Evolutionary conservation across 306 rosid species (phyloP), one percentile per base, ranked within the genome.

Genomic region (Albizia julibrissin): DNA sequence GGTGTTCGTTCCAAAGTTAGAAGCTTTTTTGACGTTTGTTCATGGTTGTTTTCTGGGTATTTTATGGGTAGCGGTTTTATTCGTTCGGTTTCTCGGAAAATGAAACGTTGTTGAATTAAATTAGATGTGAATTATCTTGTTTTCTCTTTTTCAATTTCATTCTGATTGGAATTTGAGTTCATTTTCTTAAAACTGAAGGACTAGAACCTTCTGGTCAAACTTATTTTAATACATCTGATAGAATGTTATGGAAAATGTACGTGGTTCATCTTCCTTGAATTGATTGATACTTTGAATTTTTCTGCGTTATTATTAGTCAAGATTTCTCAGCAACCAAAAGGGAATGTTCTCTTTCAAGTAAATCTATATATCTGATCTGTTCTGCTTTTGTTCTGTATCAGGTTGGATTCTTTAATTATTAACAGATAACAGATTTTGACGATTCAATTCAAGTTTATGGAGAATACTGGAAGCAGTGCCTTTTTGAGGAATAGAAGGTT

Each of bases 401-500:
- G 54, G 21, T 10, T 22, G 33, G 34, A 22, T 44, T 69, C 74
- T 40, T 47, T 68, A 11, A 69, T 69, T 69, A 33, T 68, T 47
- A 47, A 14, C 19, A 47, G 19, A 47, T 47, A 47, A 47, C 52
- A 14, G 19, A 47, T 14, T 47, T 14, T 47, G 52, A 14, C 6
- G 16, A 47, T 10, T 47, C 5, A 47, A 47, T 10, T 47, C 18
- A 47, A 47, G 19, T 13, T 42, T 13, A 85, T 85, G 87, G 82
- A 77, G 67, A 81, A 77, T 73, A 62, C 68, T 64, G 90, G 88
- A 70, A 85, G 85, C 62, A 65, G 82, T 83, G 86, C 86, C 24
- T 67, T 85, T 79, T 56, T 84, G 77, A 89, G 95, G 87, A 83
- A 67, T 50, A 81, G 89, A 78, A 88, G 91, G 75, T 85, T 89